Conservation (phyloP, 306 rosid genomes). For the Hylodesmum podocarpum region DNA sequence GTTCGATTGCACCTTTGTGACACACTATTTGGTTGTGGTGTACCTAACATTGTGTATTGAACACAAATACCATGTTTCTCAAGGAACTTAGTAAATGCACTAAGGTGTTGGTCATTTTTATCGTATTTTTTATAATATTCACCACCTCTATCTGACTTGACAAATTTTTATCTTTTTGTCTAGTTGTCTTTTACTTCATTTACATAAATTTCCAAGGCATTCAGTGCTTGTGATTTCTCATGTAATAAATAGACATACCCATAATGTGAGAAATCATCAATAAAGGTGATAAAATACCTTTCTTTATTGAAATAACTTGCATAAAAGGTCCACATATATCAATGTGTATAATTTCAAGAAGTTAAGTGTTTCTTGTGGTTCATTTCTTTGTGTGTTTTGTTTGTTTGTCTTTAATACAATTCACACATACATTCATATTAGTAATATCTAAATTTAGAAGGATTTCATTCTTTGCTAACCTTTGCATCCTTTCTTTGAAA, state of each 20-base stretch:
- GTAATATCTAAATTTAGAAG: too few relatives aligned
- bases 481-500: too few relatives aligned
- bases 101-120: neutral
- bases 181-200: neutral
- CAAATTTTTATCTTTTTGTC: neutral
- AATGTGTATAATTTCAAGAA: neutral
- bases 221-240: neutral
- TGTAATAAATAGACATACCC: neutral
- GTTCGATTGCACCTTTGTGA: neutral
- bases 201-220: neutral
- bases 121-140: neutral
- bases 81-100: neutral
- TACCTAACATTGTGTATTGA: neutral
- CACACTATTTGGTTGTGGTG: too few relatives aligned
- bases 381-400: too few relatives aligned
- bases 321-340: too few relatives aligned
- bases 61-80: neutral
- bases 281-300: neutral
- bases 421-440: too few relatives aligned
- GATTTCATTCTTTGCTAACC: too few relatives aligned
- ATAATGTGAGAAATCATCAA: neutral
- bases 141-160: neutral
- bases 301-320: neutral
- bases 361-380: neutral
- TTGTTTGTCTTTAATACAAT: neutral